Percentiles rank a stretch among this genome's conserved stretches.
These are phyloP conservation scores for Ricinus communis DNA, from an alignment of 345 rosid genomes.

Conservation along the genomic window DNA sequence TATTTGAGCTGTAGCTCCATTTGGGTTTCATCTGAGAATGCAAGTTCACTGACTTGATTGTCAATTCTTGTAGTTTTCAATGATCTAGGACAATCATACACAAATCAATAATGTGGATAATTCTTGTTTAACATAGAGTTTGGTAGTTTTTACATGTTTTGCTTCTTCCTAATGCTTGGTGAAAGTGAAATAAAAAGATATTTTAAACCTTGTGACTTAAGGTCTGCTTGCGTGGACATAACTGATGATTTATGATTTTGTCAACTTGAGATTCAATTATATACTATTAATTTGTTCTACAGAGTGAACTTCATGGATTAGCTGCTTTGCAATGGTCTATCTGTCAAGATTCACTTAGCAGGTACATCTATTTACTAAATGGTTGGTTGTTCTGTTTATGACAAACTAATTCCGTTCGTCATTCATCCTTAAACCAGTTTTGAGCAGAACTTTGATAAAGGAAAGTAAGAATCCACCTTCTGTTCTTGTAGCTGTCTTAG, in stretches of 20 bases:
- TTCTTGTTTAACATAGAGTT: background rate
- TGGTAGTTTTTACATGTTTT: background rate
- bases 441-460: too few species aligned
- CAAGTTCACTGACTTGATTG: background rate
- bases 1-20: background rate
- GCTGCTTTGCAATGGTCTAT: constrained; percentile 96
- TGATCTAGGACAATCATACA: background rate
- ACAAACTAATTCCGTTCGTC: too few species aligned
- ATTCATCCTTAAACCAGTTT: too few species aligned
- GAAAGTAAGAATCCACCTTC: too few species aligned
- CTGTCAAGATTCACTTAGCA: constrained; percentile 81
- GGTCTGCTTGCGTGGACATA: too few species aligned
- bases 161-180: background rate
- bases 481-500: too few species aligned
- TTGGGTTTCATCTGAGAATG: background rate
- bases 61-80: background rate
- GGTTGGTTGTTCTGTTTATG: background rate
- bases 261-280: background rate
- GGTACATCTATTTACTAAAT: constrained; percentile 31
- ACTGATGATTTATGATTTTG: background rate
- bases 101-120: background rate
- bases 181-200: background rate
- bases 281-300: constrained; percentile 21
- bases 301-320: constrained; percentile 89
- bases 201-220: background rate